Percentiles rank a stretch among this genome's conserved stretches.
These are phyloP conservation scores for Penicillium psychrofluorescens DNA, from an alignment of 495 filamentous ascomycete genomes.

Conservation along the genomic window DNA sequence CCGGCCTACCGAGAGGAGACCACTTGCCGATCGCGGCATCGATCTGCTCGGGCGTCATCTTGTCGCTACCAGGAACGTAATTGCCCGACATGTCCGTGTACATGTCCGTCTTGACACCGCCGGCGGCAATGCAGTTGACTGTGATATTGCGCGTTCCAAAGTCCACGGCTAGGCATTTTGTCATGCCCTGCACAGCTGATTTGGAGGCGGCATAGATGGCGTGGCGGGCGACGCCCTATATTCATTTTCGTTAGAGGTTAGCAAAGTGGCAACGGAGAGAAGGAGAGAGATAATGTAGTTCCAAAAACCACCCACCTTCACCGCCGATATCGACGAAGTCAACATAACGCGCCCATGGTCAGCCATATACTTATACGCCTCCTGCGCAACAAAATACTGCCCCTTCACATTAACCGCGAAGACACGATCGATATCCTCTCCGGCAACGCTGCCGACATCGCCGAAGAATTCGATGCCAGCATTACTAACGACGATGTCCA, in stretches of 20 bases:
- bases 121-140: slow-evolving; percentile 48
- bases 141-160: slow-evolving; percentile 44
- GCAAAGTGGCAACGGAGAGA: neutral
- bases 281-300: neutral
- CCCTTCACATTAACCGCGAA: slow-evolving; percentile 49
- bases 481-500: slow-evolving; percentile 46
- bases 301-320: slow-evolving; percentile 8
- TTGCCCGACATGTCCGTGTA: slow-evolving; percentile 31
- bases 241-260: neutral
- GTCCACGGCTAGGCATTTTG: slow-evolving; percentile 49
- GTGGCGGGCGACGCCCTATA: slow-evolving; percentile 19
- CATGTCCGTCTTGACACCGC: slow-evolving; percentile 30
- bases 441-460: slow-evolving; percentile 36
- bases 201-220: slow-evolving; percentile 48
- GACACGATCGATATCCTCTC: slow-evolving; percentile 46
- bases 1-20: slow-evolving; percentile 41
- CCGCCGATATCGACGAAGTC: slow-evolving; percentile 26
- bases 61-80: slow-evolving; percentile 28
- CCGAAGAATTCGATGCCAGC: slow-evolving; percentile 48
- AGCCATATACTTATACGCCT: slow-evolving; percentile 55
- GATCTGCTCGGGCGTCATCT: slow-evolving; percentile 21
- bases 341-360: slow-evolving; percentile 27
- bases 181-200: slow-evolving; percentile 46
- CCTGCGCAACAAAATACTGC: slow-evolving; percentile 59
- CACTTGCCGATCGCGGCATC: slow-evolving; percentile 19